phyloP scores from a whole-genome alignment of 495 filamentous ascomycete species.

The Elasticomyces elasticus region DNA sequence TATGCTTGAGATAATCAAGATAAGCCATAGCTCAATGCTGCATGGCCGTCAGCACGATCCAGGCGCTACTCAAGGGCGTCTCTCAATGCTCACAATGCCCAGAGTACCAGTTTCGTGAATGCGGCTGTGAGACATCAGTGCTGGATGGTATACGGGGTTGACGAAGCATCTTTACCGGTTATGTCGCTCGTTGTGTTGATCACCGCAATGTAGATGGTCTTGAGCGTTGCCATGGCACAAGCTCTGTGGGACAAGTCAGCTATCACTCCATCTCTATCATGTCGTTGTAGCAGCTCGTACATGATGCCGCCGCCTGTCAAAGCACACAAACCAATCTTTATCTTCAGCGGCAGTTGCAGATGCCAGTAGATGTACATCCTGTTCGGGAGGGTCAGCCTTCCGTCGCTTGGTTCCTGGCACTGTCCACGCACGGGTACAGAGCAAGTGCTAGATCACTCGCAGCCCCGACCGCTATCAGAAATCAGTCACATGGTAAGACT shows the following conservation, averaged over 20 bases:
- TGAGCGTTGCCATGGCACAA: not conserved
- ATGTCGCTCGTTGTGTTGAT: not conserved
- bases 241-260: not conserved
- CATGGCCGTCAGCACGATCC: not conserved
- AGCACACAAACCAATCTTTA: not conserved
- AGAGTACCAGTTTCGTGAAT: not conserved
- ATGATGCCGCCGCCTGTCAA: not conserved
- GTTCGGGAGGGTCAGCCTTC: not conserved
- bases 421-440: not conserved
- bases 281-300: not conserved
- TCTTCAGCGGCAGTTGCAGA: not conserved
- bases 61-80: not conserved
- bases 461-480: not conserved
- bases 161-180: not conserved
- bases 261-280: not conserved
- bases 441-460: not conserved
- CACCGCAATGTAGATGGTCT: not conserved
- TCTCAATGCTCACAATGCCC: not conserved
- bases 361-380: not conserved
- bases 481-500: not conserved
- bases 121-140: not conserved
- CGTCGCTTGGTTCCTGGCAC: not conserved
- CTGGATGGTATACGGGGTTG: not conserved
- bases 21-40: slow-evolving; percentile 3
- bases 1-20: slow-evolving; percentile 4